These are phyloP conservation scores for Russula griseocarnosa DNA, from an alignment of 768 basidiomycete species.

Conservation along the genomic window DNA sequence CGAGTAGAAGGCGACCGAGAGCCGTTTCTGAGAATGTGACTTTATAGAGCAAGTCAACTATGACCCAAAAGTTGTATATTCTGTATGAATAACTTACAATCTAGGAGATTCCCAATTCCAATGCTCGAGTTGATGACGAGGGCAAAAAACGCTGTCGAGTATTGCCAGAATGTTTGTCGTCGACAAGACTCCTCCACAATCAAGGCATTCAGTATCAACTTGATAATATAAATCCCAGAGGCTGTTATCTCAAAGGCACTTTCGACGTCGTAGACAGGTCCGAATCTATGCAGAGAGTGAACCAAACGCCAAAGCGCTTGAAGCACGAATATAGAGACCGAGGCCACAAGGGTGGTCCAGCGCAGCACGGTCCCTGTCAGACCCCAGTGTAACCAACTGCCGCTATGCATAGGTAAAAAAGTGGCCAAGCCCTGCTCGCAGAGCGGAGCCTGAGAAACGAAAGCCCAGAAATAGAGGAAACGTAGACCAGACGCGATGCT, in stretches of 20 bases:
- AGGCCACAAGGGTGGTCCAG: slow-evolving; percentile 45
- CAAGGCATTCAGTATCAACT: slow-evolving; percentile 55
- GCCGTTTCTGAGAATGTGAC: slow-evolving; percentile 66
- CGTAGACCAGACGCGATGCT: slow-evolving; percentile 55
- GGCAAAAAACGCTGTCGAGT: slow-evolving; percentile 48
- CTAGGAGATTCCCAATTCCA: slow-evolving; percentile 52
- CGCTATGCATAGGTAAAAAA: slow-evolving; percentile 40
- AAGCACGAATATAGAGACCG: slow-evolving; percentile 48
- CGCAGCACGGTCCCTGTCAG: slow-evolving; percentile 50
- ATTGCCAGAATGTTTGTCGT: slow-evolving; percentile 45
- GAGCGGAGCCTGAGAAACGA: slow-evolving; percentile 55
- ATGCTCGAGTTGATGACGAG: slow-evolving; percentile 50
- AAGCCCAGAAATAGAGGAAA: slow-evolving; percentile 66
- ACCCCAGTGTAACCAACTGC: slow-evolving; percentile 66
- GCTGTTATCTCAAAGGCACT: slow-evolving; percentile 54
- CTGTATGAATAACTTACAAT: slow-evolving; percentile 45
- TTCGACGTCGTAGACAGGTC: slow-evolving; percentile 54
- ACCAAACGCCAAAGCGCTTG: slow-evolving; percentile 63
- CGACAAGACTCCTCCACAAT: slow-evolving; percentile 41
- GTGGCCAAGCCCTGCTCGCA: slow-evolving; percentile 36
- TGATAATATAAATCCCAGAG: slow-evolving; percentile 57
- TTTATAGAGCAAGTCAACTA: slow-evolving; percentile 32
- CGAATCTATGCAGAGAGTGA: slow-evolving; percentile 37
- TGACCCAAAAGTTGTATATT: background rate
- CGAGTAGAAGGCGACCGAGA: slow-evolving; percentile 63